phyloP scores from a whole-genome alignment of 805 yeast species.

The Candida stauntonica region DNA sequence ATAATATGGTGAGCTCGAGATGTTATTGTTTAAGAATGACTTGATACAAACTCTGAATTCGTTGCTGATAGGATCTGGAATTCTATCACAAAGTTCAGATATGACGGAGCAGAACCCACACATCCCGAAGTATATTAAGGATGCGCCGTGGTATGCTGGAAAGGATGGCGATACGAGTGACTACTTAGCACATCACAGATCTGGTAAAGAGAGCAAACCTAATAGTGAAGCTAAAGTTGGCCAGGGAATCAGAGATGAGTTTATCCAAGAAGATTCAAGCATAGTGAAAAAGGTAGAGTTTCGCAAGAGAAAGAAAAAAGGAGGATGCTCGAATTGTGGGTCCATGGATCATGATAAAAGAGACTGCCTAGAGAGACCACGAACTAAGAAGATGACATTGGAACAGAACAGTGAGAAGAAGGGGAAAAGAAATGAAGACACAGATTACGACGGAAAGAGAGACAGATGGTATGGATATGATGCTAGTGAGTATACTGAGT shows the following conservation, averaged over 20 bases:
- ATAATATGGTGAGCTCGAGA: no score
- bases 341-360: conserved; percentile 39
- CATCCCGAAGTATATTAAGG: conserved; percentile 37
- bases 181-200: conserved; percentile 55
- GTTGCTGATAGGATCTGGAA: no score
- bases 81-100: no score
- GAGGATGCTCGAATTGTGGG: conserved; percentile 58
- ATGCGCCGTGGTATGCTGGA: conserved; percentile 37
- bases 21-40: no score
- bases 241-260: conserved; percentile 49
- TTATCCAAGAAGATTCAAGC: conserved; percentile 19
- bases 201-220: conserved; percentile 25
- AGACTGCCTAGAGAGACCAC: conserved; percentile 59
- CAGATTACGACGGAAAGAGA: conserved; percentile 29
- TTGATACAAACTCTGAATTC: no score
- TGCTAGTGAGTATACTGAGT: conserved; percentile 53
- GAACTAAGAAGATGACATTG: conserved; percentile 28
- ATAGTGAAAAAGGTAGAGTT: background rate
- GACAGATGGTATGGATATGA: conserved; percentile 62
- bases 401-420: conserved; percentile 1
- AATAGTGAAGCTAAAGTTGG: conserved; percentile 52
- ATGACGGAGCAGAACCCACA: conserved; percentile 29
- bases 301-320: conserved; percentile 25
- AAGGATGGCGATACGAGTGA: conserved; percentile 30
- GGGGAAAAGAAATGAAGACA: conserved; percentile 23